Evolutionary conservation across 2,329 filamentous ascomycete genomes (phyloP), one percentile per base, ranked within the genome.

Genomic region (Alternaria alternata): DNA sequence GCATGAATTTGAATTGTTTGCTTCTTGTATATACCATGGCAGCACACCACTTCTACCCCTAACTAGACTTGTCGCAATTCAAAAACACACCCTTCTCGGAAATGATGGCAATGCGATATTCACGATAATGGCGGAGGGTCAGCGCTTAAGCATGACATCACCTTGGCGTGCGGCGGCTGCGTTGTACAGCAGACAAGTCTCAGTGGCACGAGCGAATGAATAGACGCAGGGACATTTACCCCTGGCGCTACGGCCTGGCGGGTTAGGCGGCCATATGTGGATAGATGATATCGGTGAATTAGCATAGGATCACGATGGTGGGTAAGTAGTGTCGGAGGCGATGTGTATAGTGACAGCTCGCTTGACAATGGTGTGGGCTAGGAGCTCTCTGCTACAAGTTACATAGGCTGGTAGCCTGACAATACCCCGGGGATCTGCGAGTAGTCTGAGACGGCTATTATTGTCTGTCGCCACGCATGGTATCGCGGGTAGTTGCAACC

Each of bases 81-180:
- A 34, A 24, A 24, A 7, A 7, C 32, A 9, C 30, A 26, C 16
- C 30, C 46, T n/a, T 39, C 18, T 24, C 43, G 42, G 51, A 39
- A 14, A 49, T 36, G 46, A 36, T 49, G 30, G 32, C 30, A 49
- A 36, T 49, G 30, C 46, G 16, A 26, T 6, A 41, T 2, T 51
- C 34, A 41, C 48, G 36, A 51, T 51, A 51, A 51, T 51, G 53
- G 38, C 43, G 20, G 46, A 41, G 28, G 44, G 36, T n/a, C 44
- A 32, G 53, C 53, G 51, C 57, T 63, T 57, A 62, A 24, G 41
- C 62, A 57, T 64, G 55, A 64, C 62, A 62, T 64, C 20, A 56
- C 51, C 28, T 47, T 53, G 47, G 52, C 41, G 59, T 51, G 55
- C 41, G 18, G 55, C 41, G 18, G 46, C 30, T 53, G 22, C 30